phyloP scores from a whole-genome alignment of 805 yeast genomes.

The Sugiyamaella boreocaroliniensis region DNA sequence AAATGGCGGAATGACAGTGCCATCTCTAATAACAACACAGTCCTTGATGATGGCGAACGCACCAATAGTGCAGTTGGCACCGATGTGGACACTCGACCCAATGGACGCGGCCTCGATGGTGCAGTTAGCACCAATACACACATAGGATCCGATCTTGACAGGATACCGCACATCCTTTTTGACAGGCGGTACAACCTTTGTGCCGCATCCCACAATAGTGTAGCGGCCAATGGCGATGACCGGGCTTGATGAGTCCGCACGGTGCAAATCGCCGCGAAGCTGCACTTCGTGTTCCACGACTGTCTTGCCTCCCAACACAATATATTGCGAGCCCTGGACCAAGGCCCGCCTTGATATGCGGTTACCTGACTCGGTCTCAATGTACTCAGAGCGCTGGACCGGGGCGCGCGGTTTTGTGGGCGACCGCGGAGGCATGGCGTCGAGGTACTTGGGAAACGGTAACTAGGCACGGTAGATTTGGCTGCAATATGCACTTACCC shows the following conservation, averaged over 20 bases:
- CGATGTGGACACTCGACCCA: constrained; percentile 34
- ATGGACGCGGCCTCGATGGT: constrained; percentile 33
- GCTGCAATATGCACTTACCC: background rate
- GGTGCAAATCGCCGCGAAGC: constrained; percentile 32
- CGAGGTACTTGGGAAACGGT: background rate
- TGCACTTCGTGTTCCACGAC: constrained; percentile 28
- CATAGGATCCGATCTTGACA: constrained; percentile 33
- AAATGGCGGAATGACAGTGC: constrained; percentile 29
- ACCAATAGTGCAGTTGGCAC: constrained; percentile 31
- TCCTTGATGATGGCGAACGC: constrained; percentile 33
- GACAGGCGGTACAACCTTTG: constrained; percentile 30
- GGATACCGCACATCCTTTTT: constrained; percentile 27
- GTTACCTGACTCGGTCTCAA: constrained; percentile 31
- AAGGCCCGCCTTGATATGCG: constrained; percentile 29
- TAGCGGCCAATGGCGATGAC: constrained; percentile 34
- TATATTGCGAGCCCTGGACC: constrained; percentile 32
- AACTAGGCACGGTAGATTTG: background rate
- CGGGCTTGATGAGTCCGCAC: constrained; percentile 24
- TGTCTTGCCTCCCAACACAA: constrained; percentile 33
- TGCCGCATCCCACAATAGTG: constrained; percentile 23
- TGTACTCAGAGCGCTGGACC: constrained; percentile 8
- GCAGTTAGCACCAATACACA: constrained; percentile 30
- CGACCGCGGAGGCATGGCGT: background rate
- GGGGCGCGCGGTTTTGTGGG: background rate
- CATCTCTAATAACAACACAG: constrained; percentile 30